Evolutionary conservation across 192 early-diverging fungal species (phyloP), one percentile per base, ranked within the genome.

Genomic region (Backusella macrospora): DNA sequence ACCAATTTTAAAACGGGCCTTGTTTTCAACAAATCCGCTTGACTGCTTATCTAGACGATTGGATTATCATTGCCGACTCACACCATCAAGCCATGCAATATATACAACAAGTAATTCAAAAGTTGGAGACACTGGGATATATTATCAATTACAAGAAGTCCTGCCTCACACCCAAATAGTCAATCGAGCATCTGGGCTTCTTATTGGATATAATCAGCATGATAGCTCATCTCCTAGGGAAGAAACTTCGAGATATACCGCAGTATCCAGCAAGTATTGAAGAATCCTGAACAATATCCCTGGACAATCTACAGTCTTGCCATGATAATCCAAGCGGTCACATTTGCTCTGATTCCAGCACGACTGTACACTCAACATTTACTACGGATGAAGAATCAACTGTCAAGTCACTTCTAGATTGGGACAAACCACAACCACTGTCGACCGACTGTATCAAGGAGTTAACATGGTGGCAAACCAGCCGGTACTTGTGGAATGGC

Each of bases 181-280:
- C 3, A 14, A 29, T 81, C 49, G 70, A 81, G 0, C 77, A 82
- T 26, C 62, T 82, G 9, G 81, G 75, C 16, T 77, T 77, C 59
- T 37, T 2, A 0, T 29, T 79, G 73, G 23, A 82, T 52, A 79
- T 72, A 5, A 9, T 23, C 0, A 47, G 71, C 6, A 82, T 82
- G 77, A 75, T 65, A 0, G 63, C n/a, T 8, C 63, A 68, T 1
- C 73, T 79, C 0, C 77, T 77, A 18, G 66, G 45, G 16, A 68
- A 71, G 37, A 82, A 82, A 39, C 23, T 82, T 0, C 23, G 77
- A 6, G 81, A 77, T 45, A 9, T 82, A 4, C 52, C 49, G 73
- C 2, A 71, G 71, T 55, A 78, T 78, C 44, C 70, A 62, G 7
- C 76, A 77, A 52, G 70, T 78, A 5, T 1, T 72, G 3, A 72